Conservation (phyloP, 2,329 filamentous ascomycete species). For the Microdochium paspali region DNA sequence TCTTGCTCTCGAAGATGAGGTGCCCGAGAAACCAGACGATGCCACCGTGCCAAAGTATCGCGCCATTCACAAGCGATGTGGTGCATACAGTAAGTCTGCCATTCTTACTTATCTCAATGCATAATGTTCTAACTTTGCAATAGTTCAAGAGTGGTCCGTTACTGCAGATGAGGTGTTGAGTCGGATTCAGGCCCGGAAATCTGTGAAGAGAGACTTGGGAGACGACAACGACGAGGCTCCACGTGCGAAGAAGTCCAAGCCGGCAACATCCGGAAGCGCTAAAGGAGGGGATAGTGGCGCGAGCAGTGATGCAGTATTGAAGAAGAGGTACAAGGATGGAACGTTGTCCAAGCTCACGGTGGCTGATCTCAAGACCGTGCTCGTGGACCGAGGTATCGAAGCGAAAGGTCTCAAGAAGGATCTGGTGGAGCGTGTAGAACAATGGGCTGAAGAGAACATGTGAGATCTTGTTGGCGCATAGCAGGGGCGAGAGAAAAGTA, state of each 20-base stretch:
- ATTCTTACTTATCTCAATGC: not conserved
- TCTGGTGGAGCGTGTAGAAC: slow-evolving; percentile 43
- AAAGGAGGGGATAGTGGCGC: slow-evolving; percentile 19
- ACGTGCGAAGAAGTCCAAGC: slow-evolving; percentile 36
- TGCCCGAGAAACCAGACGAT: slow-evolving; percentile 66
- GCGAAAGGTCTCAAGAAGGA: slow-evolving; percentile 43
- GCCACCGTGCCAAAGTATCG: slow-evolving; percentile 75
- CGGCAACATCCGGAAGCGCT: slow-evolving; percentile 17
- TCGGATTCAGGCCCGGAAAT: slow-evolving; percentile 24
- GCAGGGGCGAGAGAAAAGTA: not conserved
- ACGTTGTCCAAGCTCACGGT: slow-evolving; percentile 45
- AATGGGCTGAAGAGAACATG: slow-evolving; percentile 42
- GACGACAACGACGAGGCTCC: slow-evolving; percentile 25
- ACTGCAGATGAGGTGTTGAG: slow-evolving; percentile 50
- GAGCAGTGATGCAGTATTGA: slow-evolving; percentile 36
- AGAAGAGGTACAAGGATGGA: slow-evolving; percentile 31
- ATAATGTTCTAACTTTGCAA: not conserved
- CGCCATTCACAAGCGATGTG: slow-evolving; percentile 83
- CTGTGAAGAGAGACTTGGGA: slow-evolving; percentile 43
- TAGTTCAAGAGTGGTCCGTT: slow-evolving; percentile 62
- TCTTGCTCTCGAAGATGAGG: slow-evolving; percentile 82
- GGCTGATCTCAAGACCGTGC: slow-evolving; percentile 38
- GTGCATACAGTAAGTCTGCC: slow-evolving; percentile 42
- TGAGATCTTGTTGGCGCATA: slow-evolving; percentile 3
- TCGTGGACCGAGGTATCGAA: slow-evolving; percentile 36